These are phyloP conservation scores for Neoconidiobolus thromboides DNA, from an alignment of 371 early-diverging fungal genomes.

Conservation along the genomic window DNA sequence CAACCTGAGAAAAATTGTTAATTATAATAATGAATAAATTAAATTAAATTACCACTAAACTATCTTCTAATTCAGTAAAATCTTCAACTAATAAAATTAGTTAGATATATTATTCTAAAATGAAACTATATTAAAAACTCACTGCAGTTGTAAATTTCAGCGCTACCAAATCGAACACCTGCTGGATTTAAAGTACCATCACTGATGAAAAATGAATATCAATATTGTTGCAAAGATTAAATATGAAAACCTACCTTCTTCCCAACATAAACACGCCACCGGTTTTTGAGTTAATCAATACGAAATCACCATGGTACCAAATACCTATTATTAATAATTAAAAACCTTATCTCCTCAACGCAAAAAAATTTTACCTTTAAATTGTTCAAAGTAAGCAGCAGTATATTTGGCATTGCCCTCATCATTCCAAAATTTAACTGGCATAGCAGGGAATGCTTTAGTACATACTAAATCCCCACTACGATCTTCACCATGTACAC, in stretches of 20 bases:
- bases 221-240: background rate
- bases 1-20: slow-evolving; percentile 36
- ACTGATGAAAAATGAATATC: slow-evolving; percentile 12
- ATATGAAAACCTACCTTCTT: slow-evolving; percentile 22
- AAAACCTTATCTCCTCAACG: background rate
- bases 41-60: slow-evolving; percentile 23
- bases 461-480: slow-evolving; percentile 86
- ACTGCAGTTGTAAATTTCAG: slow-evolving; percentile 80
- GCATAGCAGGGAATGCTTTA: slow-evolving; percentile 91
- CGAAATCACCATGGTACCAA: slow-evolving; percentile 95
- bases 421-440: slow-evolving; percentile 84
- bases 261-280: slow-evolving; percentile 92
- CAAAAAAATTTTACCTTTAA: slow-evolving; percentile 18
- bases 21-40: background rate
- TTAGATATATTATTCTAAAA: background rate
- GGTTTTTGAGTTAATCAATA: slow-evolving; percentile 63
- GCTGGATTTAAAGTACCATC: slow-evolving; percentile 93
- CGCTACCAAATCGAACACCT: slow-evolving; percentile 88
- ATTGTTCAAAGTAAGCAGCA: slow-evolving; percentile 75
- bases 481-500: slow-evolving; percentile 41
- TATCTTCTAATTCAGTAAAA: slow-evolving; percentile 49
- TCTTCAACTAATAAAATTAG: slow-evolving; percentile 23
- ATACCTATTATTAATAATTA: slow-evolving; percentile 13
- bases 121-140: background rate
- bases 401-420: slow-evolving; percentile 47